Base-by-base conservation (phyloP, 495 filamentous ascomycete genomes). In the Hypoxylon fragiforme region DNA sequence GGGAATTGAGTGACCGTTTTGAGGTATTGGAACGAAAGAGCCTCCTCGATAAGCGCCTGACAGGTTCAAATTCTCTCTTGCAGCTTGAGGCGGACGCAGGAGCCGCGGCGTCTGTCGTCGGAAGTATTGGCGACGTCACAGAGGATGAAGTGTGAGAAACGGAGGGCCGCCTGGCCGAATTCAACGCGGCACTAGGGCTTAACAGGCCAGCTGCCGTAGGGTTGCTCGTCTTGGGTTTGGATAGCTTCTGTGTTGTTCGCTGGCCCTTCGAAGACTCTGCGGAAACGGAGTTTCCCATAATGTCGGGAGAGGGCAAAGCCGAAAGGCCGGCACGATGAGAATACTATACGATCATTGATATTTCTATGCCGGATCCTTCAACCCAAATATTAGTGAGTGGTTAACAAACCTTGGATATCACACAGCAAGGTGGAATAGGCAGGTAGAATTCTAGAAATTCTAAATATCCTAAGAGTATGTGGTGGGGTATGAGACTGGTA, bases 201-300 rank as follows among this genome's bases (percentile, higher is more conserved):
- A 76, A 70, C 66, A 77, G 71, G 55, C 72, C 70, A 68, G 70
- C 69, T 71, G 74, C 69, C 26, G 68, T 60, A 70, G 68, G 71
- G 42, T 68, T 72, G 44, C 64, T 64, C 36, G 66, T 75, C 48
- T 68, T 75, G 36, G 76, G 75, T 61, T 79, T 79, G 28, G 75
- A 79, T 42, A 79, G 63, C 63, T 67, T 77, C 49, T 77, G 75
- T 52, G 70, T 60, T 46, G 65, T 43, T 50, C 59, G 60, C 41
- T 57, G 60, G 46, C 62, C 47, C 55, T 60, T 71, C 68, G 64
- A 58, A 43, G 68, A 64, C 65, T 77, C 74, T 31, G 60, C 44
- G 49, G 76, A 79, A 47, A 73, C 67, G 18, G 70, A 61, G 55
- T 78, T 79, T 41, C 76, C 76, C 76, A 79, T 79, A 20, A 34